Percentiles rank a stretch among this genome's conserved stretches.
phyloP scores from a whole-genome alignment of 176 grass and related monocot species.

The Pontederia crassipes region DNA sequence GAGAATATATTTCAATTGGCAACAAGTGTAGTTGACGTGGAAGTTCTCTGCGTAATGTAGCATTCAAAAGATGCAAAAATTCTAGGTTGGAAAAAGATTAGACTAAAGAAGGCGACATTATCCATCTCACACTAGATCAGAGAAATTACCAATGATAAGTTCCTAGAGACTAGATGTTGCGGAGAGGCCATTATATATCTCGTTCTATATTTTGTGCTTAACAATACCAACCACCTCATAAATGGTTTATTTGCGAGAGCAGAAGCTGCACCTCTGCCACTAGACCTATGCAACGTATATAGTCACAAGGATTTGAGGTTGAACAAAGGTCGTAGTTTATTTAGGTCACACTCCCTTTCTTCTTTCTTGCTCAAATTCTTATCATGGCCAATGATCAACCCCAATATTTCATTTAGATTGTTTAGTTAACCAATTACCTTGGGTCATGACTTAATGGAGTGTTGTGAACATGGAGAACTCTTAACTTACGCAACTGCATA shows the following conservation, averaged over 20 bases:
- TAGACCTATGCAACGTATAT: constrained; percentile 50
- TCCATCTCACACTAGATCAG: too few relatives aligned
- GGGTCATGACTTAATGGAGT: constrained; percentile 14
- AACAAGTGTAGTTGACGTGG: too few relatives aligned
- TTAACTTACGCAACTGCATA: constrained; percentile 21
- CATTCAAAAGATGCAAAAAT: too few relatives aligned
- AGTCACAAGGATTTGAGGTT: constrained; percentile 57
- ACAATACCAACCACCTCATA: too few relatives aligned
- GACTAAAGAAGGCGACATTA: too few relatives aligned
- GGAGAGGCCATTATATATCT: constrained; percentile 54
- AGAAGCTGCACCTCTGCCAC: constrained; percentile 35
- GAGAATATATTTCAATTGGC: too few relatives aligned
- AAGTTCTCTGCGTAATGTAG: too few relatives aligned
- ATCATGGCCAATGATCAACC: constrained; percentile 27
- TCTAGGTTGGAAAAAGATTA: too few relatives aligned
- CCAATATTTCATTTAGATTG: neutral
- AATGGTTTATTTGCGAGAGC: constrained; percentile 54
- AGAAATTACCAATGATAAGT: too few relatives aligned
- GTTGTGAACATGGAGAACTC: neutral
- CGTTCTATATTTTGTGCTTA: too few relatives aligned
- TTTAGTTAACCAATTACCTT: constrained; percentile 15
- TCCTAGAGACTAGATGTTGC: constrained; percentile 43
- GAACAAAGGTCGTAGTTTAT: constrained; percentile 40
- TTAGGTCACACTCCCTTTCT: too few relatives aligned
- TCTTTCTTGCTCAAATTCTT: constrained; percentile 22